Conservation (phyloP, 306 rosid species). For the barrel medic (Medicago truncatula) region DNA sequence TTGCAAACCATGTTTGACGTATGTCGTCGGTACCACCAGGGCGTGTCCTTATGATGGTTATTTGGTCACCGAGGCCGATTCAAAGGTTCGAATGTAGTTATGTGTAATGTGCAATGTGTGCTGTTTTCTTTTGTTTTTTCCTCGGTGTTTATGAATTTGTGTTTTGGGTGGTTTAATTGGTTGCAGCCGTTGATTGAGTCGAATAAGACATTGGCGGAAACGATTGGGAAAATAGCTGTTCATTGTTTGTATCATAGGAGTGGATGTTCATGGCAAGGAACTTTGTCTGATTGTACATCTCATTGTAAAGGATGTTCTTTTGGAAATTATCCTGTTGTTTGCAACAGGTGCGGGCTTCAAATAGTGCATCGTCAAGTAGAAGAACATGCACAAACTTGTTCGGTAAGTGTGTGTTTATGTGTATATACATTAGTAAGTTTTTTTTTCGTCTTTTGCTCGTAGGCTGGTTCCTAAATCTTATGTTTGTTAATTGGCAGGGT, state of each 20-base stretch:
- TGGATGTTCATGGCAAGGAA: conserved; percentile 97
- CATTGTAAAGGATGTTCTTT: conserved; percentile 91
- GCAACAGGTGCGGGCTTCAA: conserved; percentile 91
- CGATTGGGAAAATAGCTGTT: conserved; percentile 89
- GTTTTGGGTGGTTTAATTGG: conserved; percentile 39
- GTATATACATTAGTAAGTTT: background rate
- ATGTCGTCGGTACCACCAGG: conserved; percentile 75
- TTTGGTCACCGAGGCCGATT: conserved; percentile 89
- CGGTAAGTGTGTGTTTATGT: conserved; percentile 57
- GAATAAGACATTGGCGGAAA: conserved; percentile 82
- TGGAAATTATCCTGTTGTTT: conserved; percentile 94
- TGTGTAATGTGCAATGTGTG: background rate
- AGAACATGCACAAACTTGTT: conserved; percentile 89
- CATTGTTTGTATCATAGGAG: conserved; percentile 93
- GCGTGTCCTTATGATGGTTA: conserved; percentile 99
- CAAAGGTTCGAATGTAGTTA: conserved; percentile 58
- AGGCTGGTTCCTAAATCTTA: conserved; percentile 20
- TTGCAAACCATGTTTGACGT: conserved; percentile 93
- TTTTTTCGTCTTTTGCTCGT: conserved; percentile 27
- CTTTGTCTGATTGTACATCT: conserved; percentile 76
- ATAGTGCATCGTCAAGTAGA: conserved; percentile 95
- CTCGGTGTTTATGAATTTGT: conserved; percentile 21
- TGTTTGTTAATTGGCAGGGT: conserved; percentile 60
- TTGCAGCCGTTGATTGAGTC: conserved; percentile 87
- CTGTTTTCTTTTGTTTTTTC: background rate